Conservation (phyloP, 2,329 filamentous ascomycete species). For the Cladobotryum protrusum region DNA sequence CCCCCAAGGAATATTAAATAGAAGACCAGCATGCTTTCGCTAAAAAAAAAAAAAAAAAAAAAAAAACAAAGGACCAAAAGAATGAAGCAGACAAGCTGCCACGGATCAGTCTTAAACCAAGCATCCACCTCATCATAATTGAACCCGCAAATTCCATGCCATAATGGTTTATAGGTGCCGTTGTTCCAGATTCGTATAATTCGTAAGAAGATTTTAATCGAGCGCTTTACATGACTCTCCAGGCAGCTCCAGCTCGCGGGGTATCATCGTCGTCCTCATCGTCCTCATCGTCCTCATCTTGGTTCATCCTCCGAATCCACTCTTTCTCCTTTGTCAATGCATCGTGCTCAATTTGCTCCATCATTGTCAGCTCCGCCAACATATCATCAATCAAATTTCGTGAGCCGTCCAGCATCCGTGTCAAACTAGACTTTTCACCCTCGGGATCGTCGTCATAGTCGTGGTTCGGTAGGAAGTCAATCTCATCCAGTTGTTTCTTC, state of each 20-base stretch:
- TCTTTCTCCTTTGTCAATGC: constrained; percentile 49
- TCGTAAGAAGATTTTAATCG: too few relatives aligned
- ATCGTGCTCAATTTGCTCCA: constrained; percentile 56
- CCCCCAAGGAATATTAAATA: too few relatives aligned
- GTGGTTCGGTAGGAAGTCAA: constrained; percentile 22
- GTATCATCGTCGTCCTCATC: constrained; percentile 31
- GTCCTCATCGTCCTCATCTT: constrained; percentile 32
- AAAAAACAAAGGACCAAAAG: not conserved
- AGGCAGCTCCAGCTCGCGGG: constrained; percentile 41
- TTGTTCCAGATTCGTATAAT: too few relatives aligned
- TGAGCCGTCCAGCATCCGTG: constrained; percentile 42
- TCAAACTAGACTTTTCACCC: constrained; percentile 34
- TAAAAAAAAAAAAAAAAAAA: not conserved
- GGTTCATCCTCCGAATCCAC: constrained; percentile 53
- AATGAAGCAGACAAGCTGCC: too few relatives aligned
- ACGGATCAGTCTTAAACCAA: too few relatives aligned
- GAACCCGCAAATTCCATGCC: too few relatives aligned
- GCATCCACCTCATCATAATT: not conserved
- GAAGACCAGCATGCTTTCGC: too few relatives aligned
- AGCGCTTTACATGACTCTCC: constrained; percentile 29
- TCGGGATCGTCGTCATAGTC: constrained; percentile 18
- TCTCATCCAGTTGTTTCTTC: constrained; percentile 39
- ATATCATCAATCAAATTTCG: constrained; percentile 49
- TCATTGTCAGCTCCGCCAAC: constrained; percentile 55
- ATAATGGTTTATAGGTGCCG: too few relatives aligned